These are phyloP conservation scores for Gyrodon lividus DNA, from an alignment of 768 basidiomycete genomes.

Conservation along the genomic window DNA sequence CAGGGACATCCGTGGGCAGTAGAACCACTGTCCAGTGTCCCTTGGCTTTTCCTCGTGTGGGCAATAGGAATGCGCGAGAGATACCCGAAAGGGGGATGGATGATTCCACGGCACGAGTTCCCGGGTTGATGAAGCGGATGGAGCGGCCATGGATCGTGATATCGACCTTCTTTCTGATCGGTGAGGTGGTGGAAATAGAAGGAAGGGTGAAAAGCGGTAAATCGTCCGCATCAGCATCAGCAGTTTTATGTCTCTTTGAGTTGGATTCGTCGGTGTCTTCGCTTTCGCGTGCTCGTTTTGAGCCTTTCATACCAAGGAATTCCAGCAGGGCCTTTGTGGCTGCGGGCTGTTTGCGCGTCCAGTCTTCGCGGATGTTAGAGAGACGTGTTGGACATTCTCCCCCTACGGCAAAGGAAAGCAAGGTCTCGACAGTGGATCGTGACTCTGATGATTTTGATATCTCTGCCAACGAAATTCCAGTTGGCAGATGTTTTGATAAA, in stretches of 20 bases:
- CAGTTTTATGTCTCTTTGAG: constrained; percentile 22
- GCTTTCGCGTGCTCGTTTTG: constrained; percentile 27
- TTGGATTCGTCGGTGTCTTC: constrained; percentile 9
- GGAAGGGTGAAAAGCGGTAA: constrained; percentile 58
- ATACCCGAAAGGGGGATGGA: constrained; percentile 50
- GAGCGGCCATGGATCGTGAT: constrained; percentile 52
- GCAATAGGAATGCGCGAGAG: constrained; percentile 65
- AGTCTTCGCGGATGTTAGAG: constrained; percentile 16
- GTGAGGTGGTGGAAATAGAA: constrained; percentile 66
- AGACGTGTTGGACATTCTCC: constrained; percentile 22
- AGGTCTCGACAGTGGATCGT: constrained; percentile 16
- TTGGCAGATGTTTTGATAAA: constrained; percentile 20
- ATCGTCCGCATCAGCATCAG: constrained; percentile 31
- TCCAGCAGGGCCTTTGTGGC: constrained; percentile 22
- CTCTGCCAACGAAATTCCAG: constrained; percentile 4
- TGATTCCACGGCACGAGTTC: constrained; percentile 48
- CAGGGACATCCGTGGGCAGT: constrained; percentile 54
- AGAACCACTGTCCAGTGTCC: constrained; percentile 73
- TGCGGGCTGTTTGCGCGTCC: constrained; percentile 23
- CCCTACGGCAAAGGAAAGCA: constrained; percentile 32
- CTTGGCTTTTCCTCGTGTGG: constrained; percentile 71
- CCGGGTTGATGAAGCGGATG: constrained; percentile 52
- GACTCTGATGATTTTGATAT: constrained; percentile 8
- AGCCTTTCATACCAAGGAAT: constrained; percentile 3
- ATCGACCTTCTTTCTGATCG: constrained; percentile 74